A percentile compares a stretch with the other conserved stretches of the same genome.
Conservation (phyloP, 2,329 filamentous ascomycete species). For the Xylariaceae sp. region DNA sequence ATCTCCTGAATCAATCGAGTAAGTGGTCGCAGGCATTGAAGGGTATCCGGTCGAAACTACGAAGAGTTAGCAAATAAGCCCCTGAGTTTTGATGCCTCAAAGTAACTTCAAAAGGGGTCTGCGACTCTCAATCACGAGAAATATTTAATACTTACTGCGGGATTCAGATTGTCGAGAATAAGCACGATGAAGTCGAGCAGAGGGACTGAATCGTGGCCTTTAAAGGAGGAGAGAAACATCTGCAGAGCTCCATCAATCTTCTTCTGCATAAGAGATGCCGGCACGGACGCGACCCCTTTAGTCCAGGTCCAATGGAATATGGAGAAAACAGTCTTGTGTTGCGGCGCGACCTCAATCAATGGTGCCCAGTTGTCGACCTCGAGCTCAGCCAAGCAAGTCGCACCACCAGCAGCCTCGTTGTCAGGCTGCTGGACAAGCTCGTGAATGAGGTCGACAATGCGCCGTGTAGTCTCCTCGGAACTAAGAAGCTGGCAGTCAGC, state of each 20-base stretch:
- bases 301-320: constrained; percentile 54
- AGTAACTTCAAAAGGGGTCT: neutral
- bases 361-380: constrained; percentile 47
- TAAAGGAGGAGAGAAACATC: constrained; percentile 34
- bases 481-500: constrained; percentile 31
- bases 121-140: neutral
- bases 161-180: constrained; percentile 46
- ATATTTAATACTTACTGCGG: constrained; percentile 37
- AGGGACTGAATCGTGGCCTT: constrained; percentile 55
- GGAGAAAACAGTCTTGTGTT: constrained; percentile 49
- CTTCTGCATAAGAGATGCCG: constrained; percentile 26
- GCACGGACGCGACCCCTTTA: constrained; percentile 36
- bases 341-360: constrained; percentile 52
- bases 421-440: constrained; percentile 48
- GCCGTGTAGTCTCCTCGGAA: constrained; percentile 46
- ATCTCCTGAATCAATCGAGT: constrained; percentile 47
- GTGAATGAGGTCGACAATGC: constrained; percentile 54
- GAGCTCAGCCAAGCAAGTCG: constrained; percentile 35
- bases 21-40: constrained; percentile 49
- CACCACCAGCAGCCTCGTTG: constrained; percentile 39
- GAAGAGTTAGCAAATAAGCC: constrained; percentile 12
- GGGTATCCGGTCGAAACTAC: constrained; percentile 45
- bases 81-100: constrained; percentile 4
- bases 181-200: constrained; percentile 52
- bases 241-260: constrained; percentile 46